phyloP scores from a whole-genome alignment of 73 alveolate species.

The Symbiodinium pilosum region DNA sequence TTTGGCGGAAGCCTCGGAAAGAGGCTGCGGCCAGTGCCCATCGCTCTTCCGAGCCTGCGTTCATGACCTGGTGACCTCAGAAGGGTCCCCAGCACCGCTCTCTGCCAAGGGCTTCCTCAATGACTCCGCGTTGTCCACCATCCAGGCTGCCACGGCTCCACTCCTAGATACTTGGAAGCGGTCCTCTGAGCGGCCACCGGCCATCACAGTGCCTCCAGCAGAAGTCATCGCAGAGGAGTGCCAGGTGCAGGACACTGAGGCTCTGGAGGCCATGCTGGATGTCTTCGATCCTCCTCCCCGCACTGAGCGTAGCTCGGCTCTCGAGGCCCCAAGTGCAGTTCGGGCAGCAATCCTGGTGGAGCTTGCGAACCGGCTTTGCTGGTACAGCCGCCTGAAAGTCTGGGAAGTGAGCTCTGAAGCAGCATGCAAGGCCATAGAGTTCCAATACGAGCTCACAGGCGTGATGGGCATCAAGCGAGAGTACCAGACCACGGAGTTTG shows the following conservation, averaged over 20 bases:
- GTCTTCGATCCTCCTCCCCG: background rate
- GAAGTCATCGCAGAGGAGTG: background rate
- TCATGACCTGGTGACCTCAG: background rate
- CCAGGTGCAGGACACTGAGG: conserved; percentile 22
- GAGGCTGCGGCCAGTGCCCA: conserved; percentile 94
- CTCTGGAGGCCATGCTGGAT: conserved; percentile 55
- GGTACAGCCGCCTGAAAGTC: conserved; percentile 68
- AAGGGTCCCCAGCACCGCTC: conserved; percentile 9
- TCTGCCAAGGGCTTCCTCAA: conserved; percentile 28
- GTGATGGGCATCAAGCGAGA: conserved; percentile 78
- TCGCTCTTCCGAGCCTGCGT: conserved; percentile 36
- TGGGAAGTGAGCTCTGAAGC: conserved; percentile 42
- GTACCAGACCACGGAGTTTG: conserved; percentile 68
- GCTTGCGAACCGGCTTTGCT: conserved; percentile 76
- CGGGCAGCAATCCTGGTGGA: conserved; percentile 35
- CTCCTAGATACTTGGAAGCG: conserved; percentile 14
- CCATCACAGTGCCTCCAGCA: background rate
- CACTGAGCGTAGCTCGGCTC: no score
- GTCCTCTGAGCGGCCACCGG: background rate
- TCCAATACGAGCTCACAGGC: conserved; percentile 79
- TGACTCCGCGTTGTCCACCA: background rate
- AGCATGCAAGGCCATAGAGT: conserved; percentile 28
- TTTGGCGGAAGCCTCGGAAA: conserved; percentile 83
- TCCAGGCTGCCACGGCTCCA: conserved; percentile 70
- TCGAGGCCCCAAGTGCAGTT: conserved; percentile 18